These are phyloP conservation scores for Trichoderma sp. DNA, from an alignment of 2,329 filamentous ascomycete species.

Conservation along the genomic window DNA sequence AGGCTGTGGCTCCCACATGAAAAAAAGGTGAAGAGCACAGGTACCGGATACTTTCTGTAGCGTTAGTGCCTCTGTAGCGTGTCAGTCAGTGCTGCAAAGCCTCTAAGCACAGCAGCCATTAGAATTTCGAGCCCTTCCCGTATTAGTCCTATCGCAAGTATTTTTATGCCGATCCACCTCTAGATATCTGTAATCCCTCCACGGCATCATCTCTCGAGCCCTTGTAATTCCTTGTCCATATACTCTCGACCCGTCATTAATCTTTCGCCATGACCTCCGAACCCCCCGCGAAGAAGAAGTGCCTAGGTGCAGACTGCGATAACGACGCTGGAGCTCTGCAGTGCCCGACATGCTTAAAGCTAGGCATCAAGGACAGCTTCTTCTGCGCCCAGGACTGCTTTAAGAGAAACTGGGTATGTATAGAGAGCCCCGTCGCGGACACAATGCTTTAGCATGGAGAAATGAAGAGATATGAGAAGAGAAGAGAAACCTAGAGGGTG, in stretches of 20 bases:
- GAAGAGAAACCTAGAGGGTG: neutral
- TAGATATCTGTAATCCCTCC: neutral
- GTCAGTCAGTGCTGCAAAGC: neutral
- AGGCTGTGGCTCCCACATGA: neutral
- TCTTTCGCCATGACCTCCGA: slow-evolving; percentile 45
- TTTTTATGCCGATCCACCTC: neutral
- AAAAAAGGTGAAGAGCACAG: neutral
- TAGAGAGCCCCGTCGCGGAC: too few relatives aligned
- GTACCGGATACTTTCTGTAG: neutral
- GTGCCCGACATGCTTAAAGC: slow-evolving; percentile 92
- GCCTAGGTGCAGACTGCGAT: slow-evolving; percentile 76
- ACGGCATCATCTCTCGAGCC: neutral
- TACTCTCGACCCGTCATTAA: neutral
- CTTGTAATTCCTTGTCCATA: neutral
- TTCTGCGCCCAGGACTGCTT: slow-evolving; percentile 99
- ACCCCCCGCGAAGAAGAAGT: slow-evolving; percentile 62
- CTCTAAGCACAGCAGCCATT: neutral
- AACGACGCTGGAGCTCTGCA: slow-evolving; percentile 85
- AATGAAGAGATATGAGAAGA: neutral
- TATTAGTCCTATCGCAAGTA: slow-evolving; percentile 1
- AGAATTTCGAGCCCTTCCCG: neutral
- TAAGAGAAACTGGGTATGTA: slow-evolving; percentile 90
- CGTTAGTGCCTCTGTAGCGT: neutral
- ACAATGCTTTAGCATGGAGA: neutral
- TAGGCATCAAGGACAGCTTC: slow-evolving; percentile 82